phyloP scores from a whole-genome alignment of 2,329 filamentous ascomycete species.

The Cadophora sp. region DNA sequence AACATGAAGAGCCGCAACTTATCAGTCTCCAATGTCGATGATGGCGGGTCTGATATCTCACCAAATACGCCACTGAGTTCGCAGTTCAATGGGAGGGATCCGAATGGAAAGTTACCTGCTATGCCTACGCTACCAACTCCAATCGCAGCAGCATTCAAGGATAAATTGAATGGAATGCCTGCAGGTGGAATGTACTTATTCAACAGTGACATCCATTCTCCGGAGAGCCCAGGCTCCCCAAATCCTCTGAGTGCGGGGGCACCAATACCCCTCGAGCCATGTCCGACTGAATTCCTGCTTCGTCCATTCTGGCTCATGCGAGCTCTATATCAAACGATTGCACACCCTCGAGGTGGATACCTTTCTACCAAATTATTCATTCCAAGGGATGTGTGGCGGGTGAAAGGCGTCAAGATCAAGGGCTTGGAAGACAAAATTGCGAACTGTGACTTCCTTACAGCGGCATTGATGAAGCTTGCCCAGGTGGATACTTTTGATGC shows the following conservation, averaged over 20 bases:
- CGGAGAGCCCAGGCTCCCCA: conserved; percentile 67
- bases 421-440: conserved; percentile 92
- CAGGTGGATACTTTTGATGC: conserved; percentile 89
- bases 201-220: conserved; percentile 80
- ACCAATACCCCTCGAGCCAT: conserved; percentile 85
- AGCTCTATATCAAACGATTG: conserved; percentile 89
- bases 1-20: conserved; percentile 78
- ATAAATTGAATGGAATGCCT: conserved; percentile 61
- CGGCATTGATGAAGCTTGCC: conserved; percentile 82
- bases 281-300: conserved; percentile 86
- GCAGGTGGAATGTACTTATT: conserved; percentile 80
- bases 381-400: conserved; percentile 90
- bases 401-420: conserved; percentile 92
- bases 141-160: conserved; percentile 65
- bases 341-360: conserved; percentile 90
- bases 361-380: conserved; percentile 91
- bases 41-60: conserved; percentile 69
- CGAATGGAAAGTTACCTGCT: conserved; percentile 55
- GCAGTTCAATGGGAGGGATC: conserved; percentile 49
- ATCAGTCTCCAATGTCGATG: conserved; percentile 67
- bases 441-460: conserved; percentile 89
- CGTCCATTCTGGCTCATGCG: conserved; percentile 98
- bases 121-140: conserved; percentile 73
- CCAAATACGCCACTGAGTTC: conserved; percentile 75
- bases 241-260: conserved; percentile 67